These are phyloP conservation scores for Cornus florida DNA, from an alignment of 148 eudicot genomes.

Conservation along the genomic window DNA sequence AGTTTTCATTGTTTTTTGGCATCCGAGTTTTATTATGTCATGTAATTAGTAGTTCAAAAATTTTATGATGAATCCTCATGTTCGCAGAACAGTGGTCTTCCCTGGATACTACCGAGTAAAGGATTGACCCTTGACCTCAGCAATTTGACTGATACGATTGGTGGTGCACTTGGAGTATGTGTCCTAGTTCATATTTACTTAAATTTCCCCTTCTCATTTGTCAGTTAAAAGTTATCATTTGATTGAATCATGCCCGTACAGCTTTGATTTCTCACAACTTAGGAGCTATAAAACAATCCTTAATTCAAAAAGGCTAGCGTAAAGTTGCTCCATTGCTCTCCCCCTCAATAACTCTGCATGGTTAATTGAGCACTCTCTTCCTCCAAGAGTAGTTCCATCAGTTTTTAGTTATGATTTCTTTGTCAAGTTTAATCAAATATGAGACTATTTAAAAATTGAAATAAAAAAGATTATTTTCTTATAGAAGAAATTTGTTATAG, in stretches of 20 bases:
- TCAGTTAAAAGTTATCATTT: neutral
- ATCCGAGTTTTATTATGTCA: neutral
- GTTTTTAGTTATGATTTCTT: neutral
- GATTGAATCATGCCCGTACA: neutral
- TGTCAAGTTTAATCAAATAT: neutral
- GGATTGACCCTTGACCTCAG: slow-evolving; percentile 61
- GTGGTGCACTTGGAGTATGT: slow-evolving; percentile 55
- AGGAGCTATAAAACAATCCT: neutral
- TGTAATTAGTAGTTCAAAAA: neutral
- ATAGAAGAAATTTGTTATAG: neutral
- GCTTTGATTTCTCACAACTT: neutral
- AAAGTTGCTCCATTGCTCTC: neutral
- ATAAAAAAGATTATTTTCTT: neutral
- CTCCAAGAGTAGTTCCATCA: neutral
- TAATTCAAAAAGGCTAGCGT: neutral
- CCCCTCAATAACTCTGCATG: neutral
- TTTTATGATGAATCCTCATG: slow-evolving; percentile 13
- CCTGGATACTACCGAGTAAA: slow-evolving; percentile 82
- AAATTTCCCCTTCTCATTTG: neutral
- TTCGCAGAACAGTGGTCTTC: slow-evolving; percentile 95
- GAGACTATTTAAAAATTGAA: too few species aligned
- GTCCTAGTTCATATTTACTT: slow-evolving; percentile 11
- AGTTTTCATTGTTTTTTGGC: neutral
- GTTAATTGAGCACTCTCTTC: neutral
- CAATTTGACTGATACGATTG: slow-evolving; percentile 56